phyloP scores from a whole-genome alignment of 768 basidiomycete species.

The Boletales sp. region DNA sequence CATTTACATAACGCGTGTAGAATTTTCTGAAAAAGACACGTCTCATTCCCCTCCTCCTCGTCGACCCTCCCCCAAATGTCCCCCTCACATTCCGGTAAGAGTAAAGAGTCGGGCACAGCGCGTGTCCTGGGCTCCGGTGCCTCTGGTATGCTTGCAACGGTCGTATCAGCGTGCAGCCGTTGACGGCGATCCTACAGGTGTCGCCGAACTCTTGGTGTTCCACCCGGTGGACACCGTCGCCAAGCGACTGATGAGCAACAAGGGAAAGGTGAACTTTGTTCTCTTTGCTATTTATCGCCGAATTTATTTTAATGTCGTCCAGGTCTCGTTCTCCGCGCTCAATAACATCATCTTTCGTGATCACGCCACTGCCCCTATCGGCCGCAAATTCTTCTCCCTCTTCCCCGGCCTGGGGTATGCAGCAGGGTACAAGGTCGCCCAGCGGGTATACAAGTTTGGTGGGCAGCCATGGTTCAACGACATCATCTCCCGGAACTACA shows the following conservation, averaged over 20 bases:
- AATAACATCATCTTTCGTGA: constrained; percentile 87
- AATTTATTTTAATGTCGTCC: neutral
- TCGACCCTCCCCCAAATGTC: constrained; percentile 39
- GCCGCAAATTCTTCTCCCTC: constrained; percentile 77
- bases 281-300: neutral
- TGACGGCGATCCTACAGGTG: constrained; percentile 45
- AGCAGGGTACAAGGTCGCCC: constrained; percentile 94
- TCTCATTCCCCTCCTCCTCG: neutral
- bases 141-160: constrained; percentile 53
- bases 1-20: constrained; percentile 23
- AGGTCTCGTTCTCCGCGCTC: constrained; percentile 64
- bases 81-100: constrained; percentile 41
- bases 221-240: constrained; percentile 97
- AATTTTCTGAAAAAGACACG: neutral
- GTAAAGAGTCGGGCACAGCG: constrained; percentile 85
- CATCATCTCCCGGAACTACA: constrained; percentile 78
- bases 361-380: constrained; percentile 62
- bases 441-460: constrained; percentile 96
- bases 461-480: constrained; percentile 99
- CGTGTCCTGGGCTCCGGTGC: constrained; percentile 89
- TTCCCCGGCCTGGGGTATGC: constrained; percentile 99
- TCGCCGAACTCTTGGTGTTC: constrained; percentile 93
- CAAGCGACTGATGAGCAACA: constrained; percentile 99
- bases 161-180: neutral
- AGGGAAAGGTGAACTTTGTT: constrained; percentile 55